Evolutionary conservation across 2,329 filamentous ascomycete genomes (phyloP), one percentile per base, ranked within the genome.

Genomic region (Fusarium drepaniforme): DNA sequence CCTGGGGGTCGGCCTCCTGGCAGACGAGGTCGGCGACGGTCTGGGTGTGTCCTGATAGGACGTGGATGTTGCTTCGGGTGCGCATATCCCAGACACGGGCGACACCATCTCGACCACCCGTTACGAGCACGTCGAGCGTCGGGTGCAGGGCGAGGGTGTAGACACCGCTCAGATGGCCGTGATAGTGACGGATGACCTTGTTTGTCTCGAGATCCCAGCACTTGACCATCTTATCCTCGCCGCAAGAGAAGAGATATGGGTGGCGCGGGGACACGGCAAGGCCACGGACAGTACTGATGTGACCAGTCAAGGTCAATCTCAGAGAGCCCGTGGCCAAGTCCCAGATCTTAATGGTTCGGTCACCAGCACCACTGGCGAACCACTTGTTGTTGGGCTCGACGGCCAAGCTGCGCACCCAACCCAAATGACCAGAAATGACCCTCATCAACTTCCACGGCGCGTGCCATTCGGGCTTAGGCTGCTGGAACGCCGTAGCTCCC

Each of bases 181-280:
- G 97, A 83, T 98, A 99, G 84, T 98, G 95, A 44, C 96, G 91
- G 81, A 98, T 98, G 70, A 99, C 97, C 84, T 98, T 98, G 87
- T 99, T 99, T n/a, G 96, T 98, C 84, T 99, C 97, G 75, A 99
- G 86, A 86, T 99, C 97, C 97, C 97, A 99, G 85, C 97, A 99
- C 85, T 99, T 99, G 73, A 99, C 97, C 96, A 98, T 98, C 87
- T 99, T 99, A 83, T 99, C 97, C 84, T 99, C 97, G 68, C 95
- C 97, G 80, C 97, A 99, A 13, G 95, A 98, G 84, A 99, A 99
- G 12, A 99, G 89, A 81, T 99, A 99, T 0, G 97, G 97, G 84
- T 99, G 97, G 57, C 97, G 89, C 18, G 96, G 94, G 23, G 95
- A 98, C 9, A 99, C 94, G 0, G 96, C 97, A 58, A 99, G 89